phyloP scores from a whole-genome alignment of 139 green algal genomes.

The Chlorella ohadii region DNA sequence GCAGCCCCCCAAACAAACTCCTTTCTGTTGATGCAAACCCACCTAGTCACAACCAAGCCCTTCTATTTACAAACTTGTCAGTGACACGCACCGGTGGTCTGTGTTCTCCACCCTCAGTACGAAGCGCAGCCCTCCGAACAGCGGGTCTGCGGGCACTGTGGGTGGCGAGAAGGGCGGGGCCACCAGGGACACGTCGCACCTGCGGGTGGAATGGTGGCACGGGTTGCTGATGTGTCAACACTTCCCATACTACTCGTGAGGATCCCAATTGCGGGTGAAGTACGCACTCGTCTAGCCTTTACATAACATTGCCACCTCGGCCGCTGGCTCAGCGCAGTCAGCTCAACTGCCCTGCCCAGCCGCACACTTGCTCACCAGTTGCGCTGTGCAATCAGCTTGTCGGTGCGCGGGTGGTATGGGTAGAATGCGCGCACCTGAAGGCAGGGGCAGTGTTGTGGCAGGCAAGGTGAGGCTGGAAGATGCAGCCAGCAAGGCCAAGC shows the following conservation, averaged over 20 bases:
- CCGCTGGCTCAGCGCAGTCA: too few species aligned
- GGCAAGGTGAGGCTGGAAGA: too few species aligned
- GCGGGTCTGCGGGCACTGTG: constrained; percentile 13
- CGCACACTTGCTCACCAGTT: constrained; percentile 56
- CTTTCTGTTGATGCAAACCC: too few species aligned
- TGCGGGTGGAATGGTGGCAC: not conserved
- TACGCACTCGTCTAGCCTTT: too few species aligned
- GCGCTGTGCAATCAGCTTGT: constrained; percentile 49
- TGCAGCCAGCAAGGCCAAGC: too few species aligned
- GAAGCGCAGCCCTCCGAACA: constrained; percentile 42
- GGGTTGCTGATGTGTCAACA: too few species aligned
- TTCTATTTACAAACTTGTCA: too few species aligned
- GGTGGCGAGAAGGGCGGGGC: constrained; percentile 30
- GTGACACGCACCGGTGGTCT: not conserved
- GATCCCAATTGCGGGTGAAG: too few species aligned
- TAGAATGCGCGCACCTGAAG: constrained; percentile 30
- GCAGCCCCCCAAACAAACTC: constrained; percentile 34
- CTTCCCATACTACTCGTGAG: too few species aligned
- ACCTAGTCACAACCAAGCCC: too few species aligned
- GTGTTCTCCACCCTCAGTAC: constrained; percentile 44
- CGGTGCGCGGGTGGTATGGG: constrained; percentile 8
- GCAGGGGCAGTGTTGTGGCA: not conserved
- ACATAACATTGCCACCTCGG: too few species aligned
- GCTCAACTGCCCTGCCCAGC: too few species aligned
- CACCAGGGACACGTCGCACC: constrained; percentile 39